These are phyloP conservation scores for Lithocarpus polystachyus DNA, from an alignment of 306 rosid genomes.

Conservation along the genomic window DNA sequence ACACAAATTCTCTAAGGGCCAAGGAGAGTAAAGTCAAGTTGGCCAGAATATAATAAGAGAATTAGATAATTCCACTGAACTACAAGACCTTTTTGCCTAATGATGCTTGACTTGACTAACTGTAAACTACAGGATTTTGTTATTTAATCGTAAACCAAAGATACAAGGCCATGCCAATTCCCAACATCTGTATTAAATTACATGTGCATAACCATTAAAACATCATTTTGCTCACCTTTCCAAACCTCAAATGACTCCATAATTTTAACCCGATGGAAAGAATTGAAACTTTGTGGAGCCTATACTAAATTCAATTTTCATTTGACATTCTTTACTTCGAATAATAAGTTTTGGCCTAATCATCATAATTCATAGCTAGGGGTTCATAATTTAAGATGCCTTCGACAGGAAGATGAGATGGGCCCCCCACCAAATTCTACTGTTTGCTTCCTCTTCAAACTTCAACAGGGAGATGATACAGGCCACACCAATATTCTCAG, in stretches of 20 bases:
- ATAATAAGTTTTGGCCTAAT: constrained; percentile 11
- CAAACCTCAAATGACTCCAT: constrained; percentile 19
- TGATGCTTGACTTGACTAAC: too few relatives aligned
- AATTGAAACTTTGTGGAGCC: constrained; percentile 34
- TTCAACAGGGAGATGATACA: not conserved
- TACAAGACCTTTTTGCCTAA: too few relatives aligned
- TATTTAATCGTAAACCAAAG: constrained; percentile 18
- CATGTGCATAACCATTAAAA: constrained; percentile 9
- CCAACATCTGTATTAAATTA: constrained; percentile 12
- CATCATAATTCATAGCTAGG: constrained; percentile 1
- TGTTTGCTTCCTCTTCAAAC: not conserved
- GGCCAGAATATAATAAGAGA: too few relatives aligned
- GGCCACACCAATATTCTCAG: not conserved
- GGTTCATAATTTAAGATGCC: constrained; percentile 18
- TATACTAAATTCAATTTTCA: constrained; percentile 9
- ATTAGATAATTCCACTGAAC: too few relatives aligned
- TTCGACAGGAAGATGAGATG: constrained; percentile 16
- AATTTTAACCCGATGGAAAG: constrained; percentile 11
- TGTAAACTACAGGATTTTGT: constrained; percentile 15
- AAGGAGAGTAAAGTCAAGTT: too few relatives aligned
- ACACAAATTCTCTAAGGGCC: too few relatives aligned
- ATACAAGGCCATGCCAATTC: constrained; percentile 26
- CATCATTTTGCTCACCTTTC: constrained; percentile 24
- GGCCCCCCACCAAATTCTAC: not conserved
- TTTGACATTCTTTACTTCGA: constrained; percentile 17